Evolutionary conservation across 2,329 filamentous ascomycete genomes (phyloP).

Genomic region (Arthroderma sp.): DNA sequence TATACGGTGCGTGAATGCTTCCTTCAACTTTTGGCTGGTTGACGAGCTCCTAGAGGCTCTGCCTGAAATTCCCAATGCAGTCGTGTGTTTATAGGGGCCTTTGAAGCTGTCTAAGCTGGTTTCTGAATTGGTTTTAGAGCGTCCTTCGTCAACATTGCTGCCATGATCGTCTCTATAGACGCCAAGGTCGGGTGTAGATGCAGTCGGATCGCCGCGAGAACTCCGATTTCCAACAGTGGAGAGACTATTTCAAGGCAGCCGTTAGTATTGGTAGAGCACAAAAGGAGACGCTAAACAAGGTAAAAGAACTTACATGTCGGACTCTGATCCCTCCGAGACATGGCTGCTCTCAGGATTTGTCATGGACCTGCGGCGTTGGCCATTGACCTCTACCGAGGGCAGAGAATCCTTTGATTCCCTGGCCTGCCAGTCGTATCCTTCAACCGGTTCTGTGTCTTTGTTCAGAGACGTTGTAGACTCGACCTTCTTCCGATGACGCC

Average conservation of each 20-base stretch:
- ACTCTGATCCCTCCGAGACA: conserved; percentile 41
- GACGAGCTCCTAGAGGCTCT: conserved; percentile 34
- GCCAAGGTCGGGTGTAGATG: conserved; percentile 1
- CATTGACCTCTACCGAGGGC: conserved; percentile 16
- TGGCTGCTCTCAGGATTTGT: conserved; percentile 26
- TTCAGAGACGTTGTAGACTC: conserved; percentile 9
- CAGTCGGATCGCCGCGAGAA: not conserved
- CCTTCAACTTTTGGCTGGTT: conserved; percentile 58
- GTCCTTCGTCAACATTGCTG: not conserved
- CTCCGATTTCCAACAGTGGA: not conserved
- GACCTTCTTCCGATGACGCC: conserved; percentile 35
- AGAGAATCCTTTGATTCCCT: conserved; percentile 9
- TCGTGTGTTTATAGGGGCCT: not conserved
- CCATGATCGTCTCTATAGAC: not conserved
- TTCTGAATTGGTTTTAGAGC: not conserved
- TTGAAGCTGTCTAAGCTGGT: not conserved
- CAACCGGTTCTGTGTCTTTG: not conserved
- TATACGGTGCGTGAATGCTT: conserved; percentile 48
- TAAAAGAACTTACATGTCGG: conserved; percentile 29
- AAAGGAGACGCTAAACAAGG: conserved; percentile 9
- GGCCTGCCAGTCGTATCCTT: conserved; percentile 6
- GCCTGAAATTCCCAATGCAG: conserved; percentile 4
- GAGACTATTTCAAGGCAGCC: not conserved
- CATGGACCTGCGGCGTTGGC: conserved; percentile 21
- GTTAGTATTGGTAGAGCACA: not conserved